A percentile compares a stretch with the other conserved stretches of the same genome.
Conservation (phyloP, 2,329 filamentous ascomycete genomes). For the Tympanopsis confertula region DNA sequence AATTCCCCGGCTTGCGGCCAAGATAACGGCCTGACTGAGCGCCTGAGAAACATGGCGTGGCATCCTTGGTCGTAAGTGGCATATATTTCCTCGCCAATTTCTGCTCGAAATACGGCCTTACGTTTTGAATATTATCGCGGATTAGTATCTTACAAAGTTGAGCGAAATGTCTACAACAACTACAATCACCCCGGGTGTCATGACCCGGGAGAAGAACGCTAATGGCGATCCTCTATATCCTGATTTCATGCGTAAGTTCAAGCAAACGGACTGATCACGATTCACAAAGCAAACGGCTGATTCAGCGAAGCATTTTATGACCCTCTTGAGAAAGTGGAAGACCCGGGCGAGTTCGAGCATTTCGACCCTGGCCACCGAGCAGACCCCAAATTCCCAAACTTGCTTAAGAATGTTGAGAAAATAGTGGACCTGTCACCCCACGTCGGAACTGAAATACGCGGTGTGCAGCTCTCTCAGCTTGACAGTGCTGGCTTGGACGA, state of each 20-base stretch:
- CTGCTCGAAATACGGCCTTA: too few relatives aligned
- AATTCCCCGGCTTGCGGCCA: too few relatives aligned
- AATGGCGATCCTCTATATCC: conserved; percentile 1
- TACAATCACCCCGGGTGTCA: not conserved
- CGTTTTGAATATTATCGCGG: too few relatives aligned
- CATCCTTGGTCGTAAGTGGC: too few relatives aligned
- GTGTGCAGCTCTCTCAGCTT: conserved; percentile 4
- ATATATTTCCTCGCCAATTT: too few relatives aligned
- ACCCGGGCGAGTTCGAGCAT: conserved; percentile 6
- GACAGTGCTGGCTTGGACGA: conserved; percentile 8
- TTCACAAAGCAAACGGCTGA: too few relatives aligned
- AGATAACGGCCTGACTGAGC: too few relatives aligned
- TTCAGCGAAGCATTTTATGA: too few relatives aligned
- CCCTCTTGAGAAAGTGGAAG: conserved; percentile 5
- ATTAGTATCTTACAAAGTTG: too few relatives aligned
- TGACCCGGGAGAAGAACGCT: not conserved
- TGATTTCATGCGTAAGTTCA: conserved; percentile 1
- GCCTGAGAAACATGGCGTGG: too few relatives aligned
- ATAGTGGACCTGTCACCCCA: conserved; percentile 3
- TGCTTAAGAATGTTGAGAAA: not conserved
- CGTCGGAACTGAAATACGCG: conserved; percentile 3
- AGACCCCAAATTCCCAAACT: conserved; percentile 1
- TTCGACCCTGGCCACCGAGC: conserved; percentile 2
- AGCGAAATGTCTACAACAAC: too few relatives aligned
- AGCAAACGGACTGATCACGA: too few relatives aligned